Base-by-base conservation (phyloP, 768 basidiomycete species). In the Collybia sordida region DNA sequence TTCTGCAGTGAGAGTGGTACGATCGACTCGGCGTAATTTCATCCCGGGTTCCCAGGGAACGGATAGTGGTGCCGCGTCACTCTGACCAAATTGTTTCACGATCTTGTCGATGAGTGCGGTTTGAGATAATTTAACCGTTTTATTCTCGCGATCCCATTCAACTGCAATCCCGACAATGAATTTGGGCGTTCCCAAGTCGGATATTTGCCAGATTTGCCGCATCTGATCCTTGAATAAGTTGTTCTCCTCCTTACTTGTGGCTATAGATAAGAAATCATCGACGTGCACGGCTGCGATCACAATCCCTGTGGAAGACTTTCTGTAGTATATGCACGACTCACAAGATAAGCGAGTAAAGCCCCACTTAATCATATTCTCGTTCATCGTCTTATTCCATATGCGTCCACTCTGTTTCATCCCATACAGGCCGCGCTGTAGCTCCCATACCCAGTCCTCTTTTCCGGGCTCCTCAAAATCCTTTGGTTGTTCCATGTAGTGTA, bases 371-470 rank as follows among this genome's bases (percentile, higher is more conserved):
- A 70, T 54, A 2, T 47, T 49, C 2, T 39, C 45, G 8, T 62
- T 41, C 34, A 65, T 38, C 8, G 57, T 60, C 31, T 61, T 48
- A 40, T 71, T 63, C 71, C 73, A 75, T 4, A 59, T 55, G 1
- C 62, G 59, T 1, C 68, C 63, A 3, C 59, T 61, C 53, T 75
- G 73, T 43, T 70, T 68, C 52, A 74, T 60, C 0, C 73, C 66
- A 42, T 73, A 74, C 1, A 73, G 49, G 2, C 60, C 53, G 15
- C 58, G 42, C 39, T 54, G 34, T 0, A 68, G 24, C 21, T 50
- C 48, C 64, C 60, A 64, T 8, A 68, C 53, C 38, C 56, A 57
- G 9, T 43, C 40, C 37, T 62, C 59, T 12, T 56, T 49, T 3
- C 60, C 64, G 9, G 25, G 36, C 15, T 63, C 55, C 34, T 56